These are phyloP conservation scores for Venturia oleaginea DNA, from an alignment of 2,329 filamentous ascomycete genomes.

Conservation along the genomic window DNA sequence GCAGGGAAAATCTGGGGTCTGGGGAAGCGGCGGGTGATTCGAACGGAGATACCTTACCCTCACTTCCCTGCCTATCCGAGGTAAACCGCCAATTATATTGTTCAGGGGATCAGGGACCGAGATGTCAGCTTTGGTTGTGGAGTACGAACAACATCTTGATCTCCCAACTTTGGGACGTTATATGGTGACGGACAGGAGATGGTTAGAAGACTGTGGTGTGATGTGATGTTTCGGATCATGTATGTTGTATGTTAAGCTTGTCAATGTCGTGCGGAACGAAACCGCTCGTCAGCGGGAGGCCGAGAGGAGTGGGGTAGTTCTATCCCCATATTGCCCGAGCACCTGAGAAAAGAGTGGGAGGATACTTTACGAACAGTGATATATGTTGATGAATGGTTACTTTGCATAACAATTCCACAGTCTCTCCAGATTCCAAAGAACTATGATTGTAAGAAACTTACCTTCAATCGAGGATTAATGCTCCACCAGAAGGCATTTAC, in stretches of 20 bases:
- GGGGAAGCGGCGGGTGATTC: neutral
- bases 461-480: too few species aligned
- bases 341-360: too few species aligned
- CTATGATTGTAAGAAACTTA: too few species aligned
- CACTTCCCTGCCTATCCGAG: neutral
- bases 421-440: too few species aligned
- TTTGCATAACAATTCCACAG: too few species aligned
- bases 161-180: too few species aligned
- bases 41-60: neutral
- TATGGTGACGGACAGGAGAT: neutral
- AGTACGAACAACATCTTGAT: neutral
- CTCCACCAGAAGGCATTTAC: too few species aligned
- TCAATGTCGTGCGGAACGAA: neutral
- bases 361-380: too few species aligned
- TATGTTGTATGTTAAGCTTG: neutral
- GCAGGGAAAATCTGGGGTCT: neutral
- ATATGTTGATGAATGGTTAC: too few species aligned
- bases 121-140: neutral
- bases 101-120: neutral
- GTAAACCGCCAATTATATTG: neutral
- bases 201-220: neutral
- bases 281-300: too few species aligned
- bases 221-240: neutral
- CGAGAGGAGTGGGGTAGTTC: too few species aligned
- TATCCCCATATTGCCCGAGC: too few species aligned